These are phyloP conservation scores for Gracilaria caudata DNA, from an alignment of 23 red algal species.

Conservation along the genomic window DNA sequence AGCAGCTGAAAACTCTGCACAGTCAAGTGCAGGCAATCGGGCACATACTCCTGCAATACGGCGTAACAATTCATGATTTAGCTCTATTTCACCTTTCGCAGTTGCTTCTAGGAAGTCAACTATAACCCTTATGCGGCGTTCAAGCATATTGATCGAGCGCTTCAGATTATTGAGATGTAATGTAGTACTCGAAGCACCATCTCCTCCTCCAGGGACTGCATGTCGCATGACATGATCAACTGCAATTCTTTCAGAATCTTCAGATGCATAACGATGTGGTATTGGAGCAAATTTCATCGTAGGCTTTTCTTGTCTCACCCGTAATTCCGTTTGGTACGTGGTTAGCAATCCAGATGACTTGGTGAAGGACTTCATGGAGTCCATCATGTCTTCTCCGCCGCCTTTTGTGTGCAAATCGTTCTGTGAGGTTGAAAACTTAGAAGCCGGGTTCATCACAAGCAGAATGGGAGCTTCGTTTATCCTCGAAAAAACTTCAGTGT, in stretches of 20 bases:
- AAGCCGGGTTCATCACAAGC: conserved; percentile 44
- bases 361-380: conserved; percentile 24
- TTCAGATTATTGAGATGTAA: conserved; percentile 59
- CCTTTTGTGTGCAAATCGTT: not conserved
- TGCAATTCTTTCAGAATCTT: conserved; percentile 76
- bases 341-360: conserved; percentile 37
- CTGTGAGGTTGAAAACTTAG: not conserved
- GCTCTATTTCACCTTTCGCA: conserved; percentile 44
- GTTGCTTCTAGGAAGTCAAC: conserved; percentile 66
- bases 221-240: conserved; percentile 78
- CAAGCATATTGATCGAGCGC: conserved; percentile 67
- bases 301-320: conserved; percentile 43
- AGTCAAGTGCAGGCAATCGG: conserved; percentile 63
- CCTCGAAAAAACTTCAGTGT: conserved; percentile 43
- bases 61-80: conserved; percentile 47
- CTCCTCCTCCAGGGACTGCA: conserved; percentile 58
- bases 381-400: not conserved
- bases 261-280: conserved; percentile 68
- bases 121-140: conserved; percentile 44
- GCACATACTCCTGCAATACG: conserved; percentile 55
- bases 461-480: conserved; percentile 55
- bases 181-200: conserved; percentile 58
- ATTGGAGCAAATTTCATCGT: conserved; percentile 49
- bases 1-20: conserved; percentile 53
- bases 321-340: conserved; percentile 49